Evolutionary conservation across 23 red algal species (phyloP), one percentile per base, ranked within the genome.

Genomic region (Agarophyton chilense): DNA sequence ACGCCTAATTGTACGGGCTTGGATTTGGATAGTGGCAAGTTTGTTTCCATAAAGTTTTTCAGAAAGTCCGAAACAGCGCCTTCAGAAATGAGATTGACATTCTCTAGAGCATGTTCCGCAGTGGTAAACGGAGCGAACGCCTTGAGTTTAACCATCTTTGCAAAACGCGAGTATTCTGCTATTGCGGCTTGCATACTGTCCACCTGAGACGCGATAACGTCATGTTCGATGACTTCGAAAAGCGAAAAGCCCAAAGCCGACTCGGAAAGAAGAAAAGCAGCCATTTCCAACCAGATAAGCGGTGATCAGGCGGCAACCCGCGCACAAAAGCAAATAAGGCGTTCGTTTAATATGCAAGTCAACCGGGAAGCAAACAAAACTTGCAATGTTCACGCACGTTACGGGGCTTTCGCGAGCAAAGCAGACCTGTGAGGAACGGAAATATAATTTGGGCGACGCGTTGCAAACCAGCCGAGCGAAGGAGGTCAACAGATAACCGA

Each of bases 91-190:
- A 86, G 75, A 64, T 82, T 91, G 67, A 75, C 78, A 36, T 99
- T 95, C 51, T 99, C 93, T 42, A 99, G 83, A 10, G 97, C 97
- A 29, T 93, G 68, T 55, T 95, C 93, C 14, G 97, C 97, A n/a
- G 97, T 88, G 12, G 50, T 46, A 49, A 95, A 99, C 0, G 97
- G 97, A 28, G 93, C 87, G 46, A 99, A 99, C 18, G 97, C 97
- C 75, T 65, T 44, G 38, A 99, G 71, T 49, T 91, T 90, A 31
- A 94, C 93, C 89, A 99, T 90, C 18, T 85, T 86, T 46, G 93
- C 72, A 58, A 99, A 99, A 25, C 97, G 90, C 16, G 61, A 36
- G 75, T 86, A 95, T 24, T 98, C 96, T 19, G 58, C 73, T 53
- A 88, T 87, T 36, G 96, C 92, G 7, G 52, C 53, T 58, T 87